Percentiles rank a stretch among this genome's conserved stretches.
Conservation (phyloP, 116 monocot species). For the Zostera marina region DNA sequence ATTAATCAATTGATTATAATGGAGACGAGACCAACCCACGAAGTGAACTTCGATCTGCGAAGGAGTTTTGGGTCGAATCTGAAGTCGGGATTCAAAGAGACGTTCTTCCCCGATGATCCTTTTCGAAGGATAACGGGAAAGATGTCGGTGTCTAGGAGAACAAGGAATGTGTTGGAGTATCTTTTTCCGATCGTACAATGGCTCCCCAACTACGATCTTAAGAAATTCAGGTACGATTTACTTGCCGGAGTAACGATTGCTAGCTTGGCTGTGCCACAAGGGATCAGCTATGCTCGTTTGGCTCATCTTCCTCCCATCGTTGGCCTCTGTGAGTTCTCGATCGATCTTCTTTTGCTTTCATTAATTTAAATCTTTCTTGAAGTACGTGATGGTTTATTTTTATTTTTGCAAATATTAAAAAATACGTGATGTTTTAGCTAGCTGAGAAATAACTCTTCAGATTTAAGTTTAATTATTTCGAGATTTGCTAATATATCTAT, state of each 20-base stretch:
- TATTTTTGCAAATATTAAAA: neutral
- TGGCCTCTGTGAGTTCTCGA: conserved; percentile 58
- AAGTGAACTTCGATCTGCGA: conserved; percentile 14
- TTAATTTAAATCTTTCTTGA: too few species aligned
- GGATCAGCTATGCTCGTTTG: conserved; percentile 78
- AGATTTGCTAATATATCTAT: too few species aligned
- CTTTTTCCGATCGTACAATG: conserved; percentile 53
- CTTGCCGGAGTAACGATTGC: conserved; percentile 80
- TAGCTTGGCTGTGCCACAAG: conserved; percentile 76
- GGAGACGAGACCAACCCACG: neutral
- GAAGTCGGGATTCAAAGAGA: conserved; percentile 28
- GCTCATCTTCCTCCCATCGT: conserved; percentile 60
- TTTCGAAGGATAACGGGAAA: conserved; percentile 23
- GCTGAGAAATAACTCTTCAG: too few species aligned
- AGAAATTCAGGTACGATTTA: conserved; percentile 32
- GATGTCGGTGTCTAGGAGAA: conserved; percentile 3
- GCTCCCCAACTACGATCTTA: conserved; percentile 35
- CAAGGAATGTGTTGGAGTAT: conserved; percentile 17
- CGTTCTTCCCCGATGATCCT: conserved; percentile 83
- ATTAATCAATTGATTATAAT: too few species aligned
- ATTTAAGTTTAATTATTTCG: too few species aligned
- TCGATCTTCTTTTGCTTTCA: too few species aligned
- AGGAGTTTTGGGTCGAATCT: conserved; percentile 9
- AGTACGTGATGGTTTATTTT: too few species aligned
- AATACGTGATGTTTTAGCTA: too few species aligned